Percentiles rank a stretch among this genome's conserved stretches.
phyloP scores from a whole-genome alignment of 352 stramenopile species.

The Phytophthora podocarpi region DNA sequence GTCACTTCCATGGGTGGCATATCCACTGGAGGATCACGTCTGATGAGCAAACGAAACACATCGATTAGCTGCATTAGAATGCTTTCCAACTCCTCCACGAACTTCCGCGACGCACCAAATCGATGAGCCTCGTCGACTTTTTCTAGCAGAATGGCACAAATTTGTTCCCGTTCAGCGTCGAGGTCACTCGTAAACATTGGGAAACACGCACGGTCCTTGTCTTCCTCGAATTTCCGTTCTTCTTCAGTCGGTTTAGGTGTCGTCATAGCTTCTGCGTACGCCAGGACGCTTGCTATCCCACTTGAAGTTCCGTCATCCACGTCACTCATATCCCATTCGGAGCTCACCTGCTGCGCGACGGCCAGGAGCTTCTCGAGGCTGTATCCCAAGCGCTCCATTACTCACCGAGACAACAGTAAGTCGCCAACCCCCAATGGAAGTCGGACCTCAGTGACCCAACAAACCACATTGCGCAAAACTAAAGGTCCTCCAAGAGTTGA shows the following conservation, averaged over 20 bases:
- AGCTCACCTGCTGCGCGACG: slow-evolving; percentile 1
- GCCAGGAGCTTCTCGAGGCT: slow-evolving; percentile 2
- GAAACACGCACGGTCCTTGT: slow-evolving; percentile 15
- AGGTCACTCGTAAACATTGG: not conserved
- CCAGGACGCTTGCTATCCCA: slow-evolving; percentile 2
- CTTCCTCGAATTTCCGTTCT: not conserved
- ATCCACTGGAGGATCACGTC: slow-evolving; percentile 12
- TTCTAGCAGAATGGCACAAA: not conserved
- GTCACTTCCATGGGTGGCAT: slow-evolving; percentile 19
- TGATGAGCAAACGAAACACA: slow-evolving; percentile 6
- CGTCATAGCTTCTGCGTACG: not conserved
- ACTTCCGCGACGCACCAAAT: not conserved
- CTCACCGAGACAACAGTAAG: slow-evolving; percentile 4
- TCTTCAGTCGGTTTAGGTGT: not conserved
- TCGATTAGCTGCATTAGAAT: slow-evolving; percentile 14
- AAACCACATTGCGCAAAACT: slow-evolving; percentile 10
- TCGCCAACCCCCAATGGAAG: not conserved
- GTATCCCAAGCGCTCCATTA: slow-evolving; percentile 9
- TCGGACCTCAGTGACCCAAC: slow-evolving; percentile 2
- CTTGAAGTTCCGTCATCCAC: not conserved
- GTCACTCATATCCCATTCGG: slow-evolving; percentile 18
- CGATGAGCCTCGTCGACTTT: slow-evolving; percentile 7
- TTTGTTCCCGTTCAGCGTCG: not conserved
- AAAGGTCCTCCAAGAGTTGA: slow-evolving; percentile 3
- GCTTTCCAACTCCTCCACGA: not conserved